Conservation (phyloP, 129 eudicot genomes). For the Solidago caesia region DNA sequence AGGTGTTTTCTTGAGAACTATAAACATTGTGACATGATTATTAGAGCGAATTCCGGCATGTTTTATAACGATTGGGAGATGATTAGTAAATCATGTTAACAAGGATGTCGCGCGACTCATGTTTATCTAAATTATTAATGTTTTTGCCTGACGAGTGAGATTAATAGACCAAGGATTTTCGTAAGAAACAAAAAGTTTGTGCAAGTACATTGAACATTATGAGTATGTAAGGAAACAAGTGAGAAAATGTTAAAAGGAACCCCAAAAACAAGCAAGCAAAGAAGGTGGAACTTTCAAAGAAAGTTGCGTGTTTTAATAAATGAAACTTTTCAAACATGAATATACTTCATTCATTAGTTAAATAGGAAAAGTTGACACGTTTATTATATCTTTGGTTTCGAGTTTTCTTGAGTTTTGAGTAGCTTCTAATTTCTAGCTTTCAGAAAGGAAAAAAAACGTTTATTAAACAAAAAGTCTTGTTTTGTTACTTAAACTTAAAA, state of each 20-base stretch:
- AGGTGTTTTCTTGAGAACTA: neutral
- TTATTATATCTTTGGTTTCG: too few species aligned
- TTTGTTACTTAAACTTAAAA: too few species aligned
- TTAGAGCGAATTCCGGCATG: too few species aligned
- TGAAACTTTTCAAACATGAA: neutral
- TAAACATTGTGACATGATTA: neutral
- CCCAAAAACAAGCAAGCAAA: slow-evolving; percentile 29
- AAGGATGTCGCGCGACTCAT: neutral
- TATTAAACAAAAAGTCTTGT: too few species aligned
- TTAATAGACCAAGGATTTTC: neutral
- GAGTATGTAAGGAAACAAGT: slow-evolving; percentile 20
- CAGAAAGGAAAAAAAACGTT: too few species aligned
- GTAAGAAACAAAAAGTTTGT: neutral
- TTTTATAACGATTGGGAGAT: neutral
- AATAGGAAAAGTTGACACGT: neutral
- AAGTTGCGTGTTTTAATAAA: slow-evolving; percentile 5
- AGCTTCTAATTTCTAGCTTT: too few species aligned
- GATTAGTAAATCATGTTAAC: neutral
- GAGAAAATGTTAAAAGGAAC: slow-evolving; percentile 27
- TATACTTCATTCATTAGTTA: neutral
- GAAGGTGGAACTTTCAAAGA: slow-evolving; percentile 8
- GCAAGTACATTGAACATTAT: slow-evolving; percentile 20
- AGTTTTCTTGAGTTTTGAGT: too few species aligned
- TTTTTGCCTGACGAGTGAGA: neutral
- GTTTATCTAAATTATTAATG: neutral